Conservation (phyloP, 2,329 filamentous ascomycete species). For the Lithohypha guttulata region DNA sequence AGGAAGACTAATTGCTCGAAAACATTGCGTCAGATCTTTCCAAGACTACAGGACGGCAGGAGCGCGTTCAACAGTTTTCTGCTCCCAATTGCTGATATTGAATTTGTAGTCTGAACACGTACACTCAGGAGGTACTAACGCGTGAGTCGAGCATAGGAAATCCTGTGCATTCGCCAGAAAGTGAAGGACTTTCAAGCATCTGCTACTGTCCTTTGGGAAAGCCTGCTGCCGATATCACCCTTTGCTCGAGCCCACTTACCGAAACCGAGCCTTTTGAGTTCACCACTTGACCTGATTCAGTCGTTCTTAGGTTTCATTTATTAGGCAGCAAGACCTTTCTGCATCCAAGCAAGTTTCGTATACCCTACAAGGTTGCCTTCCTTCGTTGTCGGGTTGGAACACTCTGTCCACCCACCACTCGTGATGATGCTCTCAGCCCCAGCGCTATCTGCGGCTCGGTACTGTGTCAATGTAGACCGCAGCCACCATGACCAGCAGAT, state of each 20-base stretch:
- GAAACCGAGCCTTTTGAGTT: not conserved
- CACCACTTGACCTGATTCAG: not conserved
- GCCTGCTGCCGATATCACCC: not conserved
- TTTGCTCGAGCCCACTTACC: too few relatives aligned
- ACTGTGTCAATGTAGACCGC: not conserved
- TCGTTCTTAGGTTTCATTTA: too few relatives aligned
- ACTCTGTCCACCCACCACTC: too few relatives aligned
- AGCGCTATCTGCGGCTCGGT: not conserved
- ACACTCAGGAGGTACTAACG: too few relatives aligned
- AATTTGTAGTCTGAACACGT: too few relatives aligned
- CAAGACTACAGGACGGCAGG: not conserved
- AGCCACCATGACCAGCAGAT: not conserved
- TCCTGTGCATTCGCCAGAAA: not conserved
- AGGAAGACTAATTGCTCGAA: not conserved
- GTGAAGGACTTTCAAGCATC: not conserved
- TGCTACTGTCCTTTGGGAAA: not conserved
- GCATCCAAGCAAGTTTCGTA: not conserved
- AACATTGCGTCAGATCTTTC: not conserved
- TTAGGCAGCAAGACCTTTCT: not conserved
- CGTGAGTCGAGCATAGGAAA: not conserved
- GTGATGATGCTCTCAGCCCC: too few relatives aligned
- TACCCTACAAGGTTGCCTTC: not conserved
- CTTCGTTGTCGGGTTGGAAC: not conserved
- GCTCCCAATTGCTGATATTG: not conserved
- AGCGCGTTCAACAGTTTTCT: not conserved